Base-by-base conservation (phyloP, 1,139 yeast species). In the Blastobotrys malaysiensis region DNA sequence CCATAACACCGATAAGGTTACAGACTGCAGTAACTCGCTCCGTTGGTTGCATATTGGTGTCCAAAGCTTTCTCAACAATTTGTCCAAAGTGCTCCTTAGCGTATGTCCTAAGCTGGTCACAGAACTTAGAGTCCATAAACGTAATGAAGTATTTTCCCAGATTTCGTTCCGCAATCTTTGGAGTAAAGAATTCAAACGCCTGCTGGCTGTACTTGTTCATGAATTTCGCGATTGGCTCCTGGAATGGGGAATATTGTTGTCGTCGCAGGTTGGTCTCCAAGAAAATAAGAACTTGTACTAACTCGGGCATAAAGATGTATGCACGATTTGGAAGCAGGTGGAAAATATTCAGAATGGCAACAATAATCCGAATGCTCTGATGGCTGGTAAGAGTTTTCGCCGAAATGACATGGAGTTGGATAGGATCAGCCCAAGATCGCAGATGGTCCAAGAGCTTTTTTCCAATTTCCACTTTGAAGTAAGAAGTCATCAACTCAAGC, bases 401-500 rank as follows among this genome's bases (percentile, higher is more conserved):
- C 0, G 96, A 83, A 52, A 86, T 79, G 60, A 81, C 81, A 51
- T 88, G 81, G 50, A 95, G 72, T 0, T 88, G 82, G 49, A 81
- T 80, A 6, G 95, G 89, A 61, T 89, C 95, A 0, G 98, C 97
- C 97, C 97, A 91, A 0, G 97, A 97, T 80, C 86, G 88, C 61
- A 93, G 75, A 70, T 95, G 99, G 65, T 95, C 99, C 27, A 95
- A 77, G 53, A 95, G 75, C 65, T 95, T 95, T 55, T 91, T 80
- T 36, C 99, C 99, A 61, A 95, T 93, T 69, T 95, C 99, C 20
- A 93, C 97, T 67, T 95, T 86, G 75, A 95, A 95, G 65, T 95
- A 93, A 1, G 95, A 88, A 43, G 93, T 90, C 62, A 95, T 76
- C 22, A 95, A 75, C 65, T 93, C 97, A 52, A 95, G 76, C 36